These are phyloP conservation scores for Neurospora sublineolata DNA, from an alignment of 495 filamentous ascomycete genomes.

Conservation along the genomic window DNA sequence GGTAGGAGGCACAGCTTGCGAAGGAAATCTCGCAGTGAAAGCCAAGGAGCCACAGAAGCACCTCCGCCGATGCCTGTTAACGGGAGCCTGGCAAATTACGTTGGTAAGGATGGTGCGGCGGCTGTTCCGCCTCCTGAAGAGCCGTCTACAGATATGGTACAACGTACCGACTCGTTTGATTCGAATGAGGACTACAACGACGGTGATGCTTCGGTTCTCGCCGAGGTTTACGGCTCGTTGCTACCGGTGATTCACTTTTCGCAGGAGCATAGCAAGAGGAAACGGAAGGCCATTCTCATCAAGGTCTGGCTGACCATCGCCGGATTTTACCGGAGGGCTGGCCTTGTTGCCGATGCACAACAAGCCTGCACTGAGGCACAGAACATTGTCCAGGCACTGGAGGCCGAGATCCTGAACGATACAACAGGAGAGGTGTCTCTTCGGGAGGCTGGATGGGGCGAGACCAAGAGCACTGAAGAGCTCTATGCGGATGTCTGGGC, in stretches of 20 bases:
- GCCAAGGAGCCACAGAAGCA: slow-evolving; percentile 9
- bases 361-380: slow-evolving; percentile 74
- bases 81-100: background rate
- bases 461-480: slow-evolving; percentile 62
- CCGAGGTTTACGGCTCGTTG: slow-evolving; percentile 8
- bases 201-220: background rate
- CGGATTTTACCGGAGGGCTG: slow-evolving; percentile 73
- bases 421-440: slow-evolving; percentile 34
- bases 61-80: background rate
- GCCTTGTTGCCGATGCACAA: slow-evolving; percentile 61
- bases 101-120: background rate
- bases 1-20: slow-evolving; percentile 31
- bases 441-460: slow-evolving; percentile 57
- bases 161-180: slow-evolving; percentile 20
- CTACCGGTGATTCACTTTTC: slow-evolving; percentile 40
- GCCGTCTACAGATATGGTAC: slow-evolving; percentile 5
- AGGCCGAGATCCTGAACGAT: slow-evolving; percentile 43
- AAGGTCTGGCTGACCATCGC: slow-evolving; percentile 84
- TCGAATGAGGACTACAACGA: slow-evolving; percentile 13
- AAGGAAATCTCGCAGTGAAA: slow-evolving; percentile 32
- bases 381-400: slow-evolving; percentile 48
- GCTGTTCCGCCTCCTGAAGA: background rate
- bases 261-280: slow-evolving; percentile 40
- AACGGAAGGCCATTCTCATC: slow-evolving; percentile 51
- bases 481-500: slow-evolving; percentile 70